Conservation (phyloP, 2,329 filamentous ascomycete species). For the Davidsoniella virescens region DNA sequence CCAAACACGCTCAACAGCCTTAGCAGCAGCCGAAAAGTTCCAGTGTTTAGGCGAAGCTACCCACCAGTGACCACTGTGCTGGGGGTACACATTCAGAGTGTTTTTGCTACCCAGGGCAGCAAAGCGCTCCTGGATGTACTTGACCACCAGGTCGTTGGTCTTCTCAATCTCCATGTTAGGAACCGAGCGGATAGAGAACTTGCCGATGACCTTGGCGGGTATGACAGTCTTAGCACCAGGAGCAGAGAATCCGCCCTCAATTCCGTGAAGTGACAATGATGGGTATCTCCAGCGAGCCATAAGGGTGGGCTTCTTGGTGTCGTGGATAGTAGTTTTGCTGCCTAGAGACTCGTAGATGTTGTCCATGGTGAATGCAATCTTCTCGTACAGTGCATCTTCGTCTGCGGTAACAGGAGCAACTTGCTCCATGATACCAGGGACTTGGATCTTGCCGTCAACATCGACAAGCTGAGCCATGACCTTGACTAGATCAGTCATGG, state of each 20-base stretch:
- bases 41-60: constrained; percentile 94
- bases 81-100: constrained; percentile 60
- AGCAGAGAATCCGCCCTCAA: constrained; percentile 87
- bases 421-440: constrained; percentile 85
- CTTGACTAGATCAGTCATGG: constrained; percentile 87
- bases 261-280: constrained; percentile 80
- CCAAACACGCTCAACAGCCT: constrained; percentile 93
- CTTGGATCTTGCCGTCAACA: constrained; percentile 77
- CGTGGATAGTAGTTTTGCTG: constrained; percentile 70
- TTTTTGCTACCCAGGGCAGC: constrained; percentile 86
- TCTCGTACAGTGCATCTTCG: constrained; percentile 73
- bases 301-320: constrained; percentile 78
- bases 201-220: constrained; percentile 91
- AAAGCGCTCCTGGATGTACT: constrained; percentile 71
- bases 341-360: constrained; percentile 85
- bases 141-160: constrained; percentile 73
- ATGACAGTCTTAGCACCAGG: constrained; percentile 97
- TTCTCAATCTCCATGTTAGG: constrained; percentile 90
- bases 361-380: constrained; percentile 91
- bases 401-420: constrained; percentile 78
- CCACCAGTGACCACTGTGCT: constrained; percentile 98
- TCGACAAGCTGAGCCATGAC: constrained; percentile 76
- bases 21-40: constrained; percentile 90
- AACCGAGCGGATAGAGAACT: constrained; percentile 95
- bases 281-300: constrained; percentile 96